phyloP scores from a whole-genome alignment of 2,329 filamentous ascomycete genomes.

The Knufia petricola region DNA sequence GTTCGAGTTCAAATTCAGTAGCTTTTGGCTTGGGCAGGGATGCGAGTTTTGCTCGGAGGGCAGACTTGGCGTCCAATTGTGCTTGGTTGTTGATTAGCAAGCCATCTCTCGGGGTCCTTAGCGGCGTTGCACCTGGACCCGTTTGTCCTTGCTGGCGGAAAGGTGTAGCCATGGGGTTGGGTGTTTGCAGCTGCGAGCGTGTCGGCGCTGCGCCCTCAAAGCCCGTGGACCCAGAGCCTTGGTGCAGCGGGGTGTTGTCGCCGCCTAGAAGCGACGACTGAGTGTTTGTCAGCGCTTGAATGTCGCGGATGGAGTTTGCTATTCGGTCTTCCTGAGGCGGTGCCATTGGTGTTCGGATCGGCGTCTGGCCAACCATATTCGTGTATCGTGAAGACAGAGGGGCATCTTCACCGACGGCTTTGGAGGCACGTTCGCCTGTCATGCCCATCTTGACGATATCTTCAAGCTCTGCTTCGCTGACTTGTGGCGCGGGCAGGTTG shows the following conservation, averaged over 20 bases:
- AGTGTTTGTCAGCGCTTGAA: constrained; percentile 81
- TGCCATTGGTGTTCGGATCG: constrained; percentile 84
- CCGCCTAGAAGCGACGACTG: constrained; percentile 88
- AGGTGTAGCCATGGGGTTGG: constrained; percentile 90
- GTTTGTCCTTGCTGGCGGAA: constrained; percentile 55
- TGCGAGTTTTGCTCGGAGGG: constrained; percentile 56
- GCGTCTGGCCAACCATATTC: constrained; percentile 67
- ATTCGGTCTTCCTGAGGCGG: constrained; percentile 91
- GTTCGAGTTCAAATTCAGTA: constrained; percentile 75
- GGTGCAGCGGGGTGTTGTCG: constrained; percentile 81
- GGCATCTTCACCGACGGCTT: constrained; percentile 64
- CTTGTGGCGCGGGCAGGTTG: constrained; percentile 79
- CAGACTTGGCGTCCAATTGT: constrained; percentile 58
- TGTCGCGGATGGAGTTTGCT: constrained; percentile 92
- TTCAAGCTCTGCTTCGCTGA: constrained; percentile 84
- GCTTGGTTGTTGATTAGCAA: constrained; percentile 73
- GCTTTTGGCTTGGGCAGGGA: constrained; percentile 87
- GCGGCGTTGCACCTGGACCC: constrained; percentile 67
- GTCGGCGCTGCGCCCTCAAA: constrained; percentile 78
- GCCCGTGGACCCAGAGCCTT: constrained; percentile 72
- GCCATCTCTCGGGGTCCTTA: constrained; percentile 79
- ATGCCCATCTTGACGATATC: constrained; percentile 99
- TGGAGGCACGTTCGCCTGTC: constrained; percentile 75
- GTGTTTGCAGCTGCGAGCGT: constrained; percentile 74
- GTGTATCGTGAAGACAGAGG: constrained; percentile 83